These are phyloP conservation scores for Diaporthe longicolla DNA, from an alignment of 2,329 filamentous ascomycete genomes.

Conservation along the genomic window DNA sequence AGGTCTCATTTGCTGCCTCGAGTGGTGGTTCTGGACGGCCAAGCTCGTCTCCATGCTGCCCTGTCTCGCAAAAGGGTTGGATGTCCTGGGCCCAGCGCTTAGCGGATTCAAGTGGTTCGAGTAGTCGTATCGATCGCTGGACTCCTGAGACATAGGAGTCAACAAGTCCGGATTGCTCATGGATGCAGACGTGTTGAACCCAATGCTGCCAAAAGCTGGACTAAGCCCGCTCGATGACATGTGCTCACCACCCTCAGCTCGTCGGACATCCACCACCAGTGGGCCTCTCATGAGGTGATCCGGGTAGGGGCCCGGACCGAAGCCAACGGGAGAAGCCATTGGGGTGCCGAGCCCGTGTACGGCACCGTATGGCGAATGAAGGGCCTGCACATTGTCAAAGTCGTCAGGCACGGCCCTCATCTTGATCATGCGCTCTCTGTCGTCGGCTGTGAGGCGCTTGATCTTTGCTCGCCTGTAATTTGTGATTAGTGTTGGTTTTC, in stretches of 20 bases:
- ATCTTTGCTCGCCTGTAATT: conserved; percentile 75
- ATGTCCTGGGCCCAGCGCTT: conserved; percentile 62
- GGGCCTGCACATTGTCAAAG: conserved; percentile 78
- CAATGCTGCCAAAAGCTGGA: conserved; percentile 76
- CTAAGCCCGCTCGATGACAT: conserved; percentile 77
- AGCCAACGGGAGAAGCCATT: conserved; percentile 64
- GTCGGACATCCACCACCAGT: conserved; percentile 77
- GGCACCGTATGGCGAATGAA: conserved; percentile 77
- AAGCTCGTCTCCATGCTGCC: conserved; percentile 60
- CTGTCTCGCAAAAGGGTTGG: conserved; percentile 68
- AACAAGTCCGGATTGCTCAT: conserved; percentile 68
- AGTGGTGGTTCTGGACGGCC: conserved; percentile 61
- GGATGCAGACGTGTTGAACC: conserved; percentile 69
- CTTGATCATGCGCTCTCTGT: conserved; percentile 79
- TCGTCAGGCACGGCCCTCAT: conserved; percentile 80
- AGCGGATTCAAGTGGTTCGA: conserved; percentile 63
- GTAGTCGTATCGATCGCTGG: conserved; percentile 69
- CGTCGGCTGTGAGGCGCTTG: conserved; percentile 78
- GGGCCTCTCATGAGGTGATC: conserved; percentile 75
- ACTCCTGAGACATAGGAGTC: conserved; percentile 69
- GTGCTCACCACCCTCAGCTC: conserved; percentile 74
- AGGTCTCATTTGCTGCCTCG: conserved; percentile 63
- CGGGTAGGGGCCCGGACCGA: conserved; percentile 63
- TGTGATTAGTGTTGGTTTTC: conserved; percentile 42
- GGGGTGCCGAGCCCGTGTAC: conserved; percentile 66